Evolutionary conservation across 306 rosid genomes (phyloP).

Genomic region (Cucumis sativus): Cucumber_9930_V3 NC_026660.2:2554001-2554500

Average conservation of each 20-base stretch:
- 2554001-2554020: neutral
- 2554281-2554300: constrained; percentile 4
- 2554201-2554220: constrained; percentile 33
- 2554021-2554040: neutral
- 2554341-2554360: neutral
- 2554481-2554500: neutral
- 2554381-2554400: neutral
- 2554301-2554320: neutral
- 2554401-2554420: constrained; percentile 45
- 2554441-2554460: constrained; percentile 38
- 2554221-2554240: constrained; percentile 90
- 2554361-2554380: neutral
- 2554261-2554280: neutral
- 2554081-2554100: too few relatives aligned
- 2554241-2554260: constrained; percentile 6
- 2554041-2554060: too few relatives aligned
- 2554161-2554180: neutral
- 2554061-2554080: too few relatives aligned
- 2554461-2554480: constrained; percentile 13
- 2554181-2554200: neutral
- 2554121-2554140: too few relatives aligned
- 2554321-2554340: neutral
- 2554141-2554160: too few relatives aligned
- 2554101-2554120: too few relatives aligned
- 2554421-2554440: constrained; percentile 66